Conservation (phyloP, 2,329 filamentous ascomycete genomes). For the Trichoderma sp. region DNA sequence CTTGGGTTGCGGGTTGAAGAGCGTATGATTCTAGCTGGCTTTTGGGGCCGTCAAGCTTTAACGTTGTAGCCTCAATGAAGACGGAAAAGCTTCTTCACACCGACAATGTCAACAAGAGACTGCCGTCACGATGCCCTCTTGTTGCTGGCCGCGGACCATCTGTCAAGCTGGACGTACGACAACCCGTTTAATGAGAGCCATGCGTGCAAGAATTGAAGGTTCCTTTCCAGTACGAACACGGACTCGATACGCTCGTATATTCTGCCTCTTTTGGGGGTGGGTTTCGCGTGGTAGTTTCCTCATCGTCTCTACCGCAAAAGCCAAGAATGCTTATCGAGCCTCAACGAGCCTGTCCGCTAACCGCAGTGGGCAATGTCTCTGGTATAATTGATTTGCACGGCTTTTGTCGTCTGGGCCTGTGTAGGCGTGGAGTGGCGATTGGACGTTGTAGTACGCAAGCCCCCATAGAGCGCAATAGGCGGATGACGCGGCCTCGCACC, state of each 20-base stretch:
- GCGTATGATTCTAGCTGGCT: neutral
- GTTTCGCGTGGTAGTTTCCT: neutral
- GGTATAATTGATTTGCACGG: neutral
- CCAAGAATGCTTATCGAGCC: neutral
- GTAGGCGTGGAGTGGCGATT: conserved; percentile 14
- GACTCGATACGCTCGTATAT: neutral
- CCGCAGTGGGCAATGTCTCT: neutral
- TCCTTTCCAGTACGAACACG: neutral
- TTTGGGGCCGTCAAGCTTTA: neutral
- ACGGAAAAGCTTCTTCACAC: neutral
- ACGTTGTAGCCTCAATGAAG: neutral
- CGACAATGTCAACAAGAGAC: neutral
- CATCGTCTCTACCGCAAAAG: neutral
- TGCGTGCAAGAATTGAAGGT: neutral
- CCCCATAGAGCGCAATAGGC: neutral
- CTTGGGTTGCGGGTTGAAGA: neutral
- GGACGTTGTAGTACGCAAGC: conserved; percentile 17
- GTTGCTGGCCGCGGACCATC: neutral
- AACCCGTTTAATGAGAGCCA: neutral
- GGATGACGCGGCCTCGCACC: conserved; percentile 21
- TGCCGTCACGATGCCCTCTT: neutral
- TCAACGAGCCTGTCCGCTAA: neutral
- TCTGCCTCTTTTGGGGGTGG: neutral
- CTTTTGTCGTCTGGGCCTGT: neutral
- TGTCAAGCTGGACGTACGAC: neutral